These are phyloP conservation scores for Guillardia theta DNA, from an alignment of 78 protist genomes.

Conservation along the genomic window DNA sequence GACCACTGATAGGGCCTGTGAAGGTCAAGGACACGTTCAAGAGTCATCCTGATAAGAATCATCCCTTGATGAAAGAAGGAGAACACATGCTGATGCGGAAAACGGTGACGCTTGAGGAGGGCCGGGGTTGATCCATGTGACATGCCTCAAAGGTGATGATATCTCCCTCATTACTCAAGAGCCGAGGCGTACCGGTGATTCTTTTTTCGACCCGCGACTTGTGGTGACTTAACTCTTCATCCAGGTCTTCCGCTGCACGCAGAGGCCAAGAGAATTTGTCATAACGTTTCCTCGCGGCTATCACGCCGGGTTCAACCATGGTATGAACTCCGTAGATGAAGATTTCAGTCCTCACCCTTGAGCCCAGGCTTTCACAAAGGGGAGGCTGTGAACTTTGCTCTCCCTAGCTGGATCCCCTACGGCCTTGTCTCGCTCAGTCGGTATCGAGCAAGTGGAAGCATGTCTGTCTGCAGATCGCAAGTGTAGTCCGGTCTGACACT, in stretches of 20 bases:
- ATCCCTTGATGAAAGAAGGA: background rate
- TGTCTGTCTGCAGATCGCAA: too few species aligned
- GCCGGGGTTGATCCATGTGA: too few species aligned
- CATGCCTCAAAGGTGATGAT: too few species aligned
- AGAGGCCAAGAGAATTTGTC: conserved; percentile 31
- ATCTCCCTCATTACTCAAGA: too few species aligned
- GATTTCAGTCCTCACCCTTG: background rate
- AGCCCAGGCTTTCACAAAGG: conserved; percentile 36
- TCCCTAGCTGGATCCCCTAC: conserved; percentile 33
- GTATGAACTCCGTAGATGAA: background rate
- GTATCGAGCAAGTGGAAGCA: background rate
- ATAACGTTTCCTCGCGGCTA: conserved; percentile 48
- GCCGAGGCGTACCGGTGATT: background rate
- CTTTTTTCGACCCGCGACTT: background rate
- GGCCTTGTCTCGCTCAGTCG: conserved; percentile 18
- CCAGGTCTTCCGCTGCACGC: background rate
- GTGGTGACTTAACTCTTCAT: background rate
- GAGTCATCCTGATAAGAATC: background rate
- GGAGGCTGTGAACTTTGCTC: conserved; percentile 53
- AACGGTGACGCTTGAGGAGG: too few species aligned
- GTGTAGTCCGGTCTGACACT: too few species aligned
- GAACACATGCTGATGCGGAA: background rate
- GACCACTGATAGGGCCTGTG: background rate
- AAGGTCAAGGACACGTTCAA: background rate
- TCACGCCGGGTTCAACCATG: background rate